A percentile compares a stretch with the other conserved stretches of the same genome.
phyloP scores from a whole-genome alignment of 176 grass and related monocot species.

The Raddia guianensis region DNA sequence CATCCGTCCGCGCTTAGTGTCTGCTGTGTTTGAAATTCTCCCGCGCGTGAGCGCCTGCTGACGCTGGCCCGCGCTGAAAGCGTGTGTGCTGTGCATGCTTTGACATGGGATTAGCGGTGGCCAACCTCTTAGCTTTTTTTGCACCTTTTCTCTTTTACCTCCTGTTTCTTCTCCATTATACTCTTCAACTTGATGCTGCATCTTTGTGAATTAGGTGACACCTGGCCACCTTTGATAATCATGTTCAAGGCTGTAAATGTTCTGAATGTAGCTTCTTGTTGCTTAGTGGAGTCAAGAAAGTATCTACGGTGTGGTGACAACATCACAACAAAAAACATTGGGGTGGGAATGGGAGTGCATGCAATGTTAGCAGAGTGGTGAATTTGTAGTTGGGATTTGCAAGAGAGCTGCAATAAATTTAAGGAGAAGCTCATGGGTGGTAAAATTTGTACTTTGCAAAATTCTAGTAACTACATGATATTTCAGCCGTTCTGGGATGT shows the following conservation, averaged over 20 bases:
- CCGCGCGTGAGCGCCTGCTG: too few relatives aligned
- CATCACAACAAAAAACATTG: neutral
- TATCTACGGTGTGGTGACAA: neutral
- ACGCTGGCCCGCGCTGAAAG: too few relatives aligned
- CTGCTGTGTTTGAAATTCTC: too few relatives aligned
- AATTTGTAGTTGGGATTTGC: neutral
- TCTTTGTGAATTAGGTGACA: slow-evolving; percentile 1
- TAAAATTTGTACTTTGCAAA: slow-evolving; percentile 18
- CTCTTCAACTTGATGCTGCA: neutral
- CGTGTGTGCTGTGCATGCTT: too few relatives aligned
- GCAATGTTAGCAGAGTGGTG: neutral
- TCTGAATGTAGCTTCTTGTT: neutral
- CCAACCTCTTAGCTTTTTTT: neutral
- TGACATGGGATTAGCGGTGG: neutral
- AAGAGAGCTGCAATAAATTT: slow-evolving; percentile 12
- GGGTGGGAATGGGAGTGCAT: neutral
- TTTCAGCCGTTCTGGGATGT: neutral
- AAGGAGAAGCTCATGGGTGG: neutral
- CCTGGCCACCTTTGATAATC: neutral
- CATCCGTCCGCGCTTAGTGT: too few relatives aligned
- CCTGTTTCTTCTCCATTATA: neutral
- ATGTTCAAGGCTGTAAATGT: slow-evolving; percentile 23
- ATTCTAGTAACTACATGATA: slow-evolving; percentile 9
- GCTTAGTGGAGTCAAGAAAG: neutral
- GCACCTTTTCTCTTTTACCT: neutral